Conservation (phyloP, 768 basidiomycete genomes). For the Mycena sanguinolenta region DNA sequence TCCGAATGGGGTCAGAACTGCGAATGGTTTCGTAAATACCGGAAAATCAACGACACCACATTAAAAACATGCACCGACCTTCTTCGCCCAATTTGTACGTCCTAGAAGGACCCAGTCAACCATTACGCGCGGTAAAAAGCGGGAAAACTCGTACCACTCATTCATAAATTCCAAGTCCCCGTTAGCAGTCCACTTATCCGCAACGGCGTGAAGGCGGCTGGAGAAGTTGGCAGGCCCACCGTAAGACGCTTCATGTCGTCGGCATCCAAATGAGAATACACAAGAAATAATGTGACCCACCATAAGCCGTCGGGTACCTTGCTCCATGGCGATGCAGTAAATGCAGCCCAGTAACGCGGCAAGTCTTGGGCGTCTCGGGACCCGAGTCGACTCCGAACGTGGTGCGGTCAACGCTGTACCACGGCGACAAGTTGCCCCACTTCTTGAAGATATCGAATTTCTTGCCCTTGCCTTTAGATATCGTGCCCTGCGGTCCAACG, state of each 20-base stretch:
- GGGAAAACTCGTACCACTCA: constrained; percentile 68
- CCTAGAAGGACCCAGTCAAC: constrained; percentile 56
- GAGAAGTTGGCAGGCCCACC: constrained; percentile 75
- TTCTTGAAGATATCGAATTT: constrained; percentile 77
- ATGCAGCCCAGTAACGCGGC: constrained; percentile 80
- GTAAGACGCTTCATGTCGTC: constrained; percentile 58
- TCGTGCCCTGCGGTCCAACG: constrained; percentile 59
- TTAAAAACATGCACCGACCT: constrained; percentile 54
- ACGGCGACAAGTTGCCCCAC: constrained; percentile 90
- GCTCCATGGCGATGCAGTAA: constrained; percentile 89
- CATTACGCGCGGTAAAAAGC: constrained; percentile 6
- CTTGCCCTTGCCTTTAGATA: constrained; percentile 45
- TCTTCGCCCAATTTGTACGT: constrained; percentile 93
- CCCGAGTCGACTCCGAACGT: constrained; percentile 82
- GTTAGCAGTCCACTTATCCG: constrained; percentile 72
- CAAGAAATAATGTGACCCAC: constrained; percentile 53
- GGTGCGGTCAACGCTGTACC: constrained; percentile 79
- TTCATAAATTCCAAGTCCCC: constrained; percentile 84
- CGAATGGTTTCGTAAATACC: constrained; percentile 30
- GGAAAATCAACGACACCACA: constrained; percentile 10
- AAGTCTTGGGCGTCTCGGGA: constrained; percentile 78
- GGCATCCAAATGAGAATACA: not conserved
- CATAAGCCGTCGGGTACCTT: constrained; percentile 74
- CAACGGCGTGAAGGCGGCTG: constrained; percentile 64
- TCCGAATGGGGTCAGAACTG: constrained; percentile 92